phyloP scores from a whole-genome alignment of 2,329 filamentous ascomycete genomes.

The Sporothrix pallida region DNA sequence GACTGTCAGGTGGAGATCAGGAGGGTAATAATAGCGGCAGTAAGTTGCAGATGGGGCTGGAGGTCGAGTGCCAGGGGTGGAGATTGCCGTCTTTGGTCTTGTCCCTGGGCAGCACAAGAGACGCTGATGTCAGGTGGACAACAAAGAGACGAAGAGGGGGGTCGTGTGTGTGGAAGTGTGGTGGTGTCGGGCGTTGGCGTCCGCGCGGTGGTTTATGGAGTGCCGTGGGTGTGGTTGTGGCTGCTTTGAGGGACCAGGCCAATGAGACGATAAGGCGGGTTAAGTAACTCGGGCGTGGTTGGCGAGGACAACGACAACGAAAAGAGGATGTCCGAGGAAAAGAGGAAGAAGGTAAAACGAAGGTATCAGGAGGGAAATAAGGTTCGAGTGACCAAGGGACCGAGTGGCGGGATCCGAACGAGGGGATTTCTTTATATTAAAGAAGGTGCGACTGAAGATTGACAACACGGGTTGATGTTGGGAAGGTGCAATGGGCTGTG shows the following conservation, averaged over 20 bases:
- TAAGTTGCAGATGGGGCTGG: neutral
- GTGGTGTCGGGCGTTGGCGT: neutral
- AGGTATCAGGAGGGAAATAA: neutral
- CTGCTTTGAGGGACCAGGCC: neutral
- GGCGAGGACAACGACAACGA: neutral
- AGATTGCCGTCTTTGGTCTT: neutral
- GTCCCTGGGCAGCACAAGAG: neutral
- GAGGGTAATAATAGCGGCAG: slow-evolving; percentile 5
- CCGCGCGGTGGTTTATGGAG: slow-evolving; percentile 3
- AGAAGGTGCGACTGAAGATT: neutral
- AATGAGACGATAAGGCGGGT: neutral
- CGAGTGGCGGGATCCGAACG: neutral
- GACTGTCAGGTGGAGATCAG: slow-evolving; percentile 29
- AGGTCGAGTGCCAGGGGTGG: neutral
- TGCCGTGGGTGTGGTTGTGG: slow-evolving; percentile 21
- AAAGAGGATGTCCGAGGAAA: neutral
- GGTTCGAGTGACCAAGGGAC: neutral
- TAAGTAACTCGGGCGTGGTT: neutral
- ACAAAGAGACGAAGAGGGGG: neutral
- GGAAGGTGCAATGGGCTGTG: slow-evolving; percentile 15
- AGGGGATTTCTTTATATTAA: slow-evolving; percentile 23
- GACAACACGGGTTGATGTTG: neutral
- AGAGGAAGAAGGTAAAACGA: neutral
- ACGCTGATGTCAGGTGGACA: slow-evolving; percentile 30
- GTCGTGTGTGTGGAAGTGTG: too few species aligned